Conservation (phyloP, 495 filamentous ascomycete genomes). For the Viridothelium virens region DNA sequence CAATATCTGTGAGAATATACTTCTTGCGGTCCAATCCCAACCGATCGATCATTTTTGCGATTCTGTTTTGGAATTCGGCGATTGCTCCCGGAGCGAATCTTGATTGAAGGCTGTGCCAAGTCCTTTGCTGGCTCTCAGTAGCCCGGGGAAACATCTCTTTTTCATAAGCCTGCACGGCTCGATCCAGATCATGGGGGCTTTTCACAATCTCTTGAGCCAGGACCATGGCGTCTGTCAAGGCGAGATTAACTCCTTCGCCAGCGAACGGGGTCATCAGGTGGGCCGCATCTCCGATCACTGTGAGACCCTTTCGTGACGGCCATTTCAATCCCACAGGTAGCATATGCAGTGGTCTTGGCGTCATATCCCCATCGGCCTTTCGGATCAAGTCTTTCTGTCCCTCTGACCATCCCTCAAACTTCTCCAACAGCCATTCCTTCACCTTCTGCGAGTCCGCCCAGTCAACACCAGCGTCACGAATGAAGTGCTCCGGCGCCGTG, state of each 20-base stretch:
- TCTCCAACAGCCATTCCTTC: conserved; percentile 9
- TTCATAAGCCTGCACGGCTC: conserved; percentile 9
- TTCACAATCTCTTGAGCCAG: conserved; percentile 37
- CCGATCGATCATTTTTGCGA: neutral
- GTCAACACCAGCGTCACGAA: conserved; percentile 28
- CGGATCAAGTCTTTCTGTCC: conserved; percentile 14
- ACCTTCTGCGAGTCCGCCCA: conserved; percentile 12
- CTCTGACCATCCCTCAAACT: conserved; percentile 17
- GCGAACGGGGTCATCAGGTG: conserved; percentile 54
- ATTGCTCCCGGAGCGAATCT: conserved; percentile 1
- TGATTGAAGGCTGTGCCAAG: neutral
- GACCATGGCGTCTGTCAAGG: conserved; percentile 50
- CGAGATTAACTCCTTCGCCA: conserved; percentile 54
- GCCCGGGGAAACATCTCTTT: conserved; percentile 14
- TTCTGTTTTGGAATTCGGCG: neutral
- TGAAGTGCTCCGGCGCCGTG: conserved; percentile 37
- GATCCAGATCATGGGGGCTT: conserved; percentile 6
- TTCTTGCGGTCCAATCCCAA: conserved; percentile 1
- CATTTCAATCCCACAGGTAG: conserved; percentile 47
- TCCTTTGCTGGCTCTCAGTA: conserved; percentile 3
- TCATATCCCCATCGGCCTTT: conserved; percentile 15
- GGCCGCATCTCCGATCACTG: conserved; percentile 55
- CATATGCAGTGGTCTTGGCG: conserved; percentile 40
- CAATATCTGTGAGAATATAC: neutral
- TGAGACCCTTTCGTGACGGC: conserved; percentile 40